phyloP scores from a whole-genome alignment of 2,329 filamentous ascomycete species.

The Diaporthe longicolla region DNA sequence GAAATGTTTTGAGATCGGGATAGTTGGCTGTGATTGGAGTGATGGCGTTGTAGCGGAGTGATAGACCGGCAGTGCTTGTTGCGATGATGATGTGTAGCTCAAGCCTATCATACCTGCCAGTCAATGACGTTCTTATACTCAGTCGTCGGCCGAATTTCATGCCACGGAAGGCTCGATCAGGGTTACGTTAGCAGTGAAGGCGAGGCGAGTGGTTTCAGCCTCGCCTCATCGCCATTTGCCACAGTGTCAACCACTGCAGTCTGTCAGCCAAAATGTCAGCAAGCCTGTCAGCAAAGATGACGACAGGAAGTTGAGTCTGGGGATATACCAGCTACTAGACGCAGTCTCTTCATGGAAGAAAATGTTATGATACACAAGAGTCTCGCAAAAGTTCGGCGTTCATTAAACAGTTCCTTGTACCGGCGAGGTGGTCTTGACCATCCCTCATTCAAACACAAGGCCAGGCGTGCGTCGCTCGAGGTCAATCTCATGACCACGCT shows the following conservation, averaged over 20 bases:
- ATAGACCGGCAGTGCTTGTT: too few relatives aligned
- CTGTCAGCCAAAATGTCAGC: conserved; percentile 28
- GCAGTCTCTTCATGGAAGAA: background rate
- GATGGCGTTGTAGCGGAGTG: background rate
- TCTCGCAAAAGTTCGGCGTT: background rate
- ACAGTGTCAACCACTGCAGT: background rate
- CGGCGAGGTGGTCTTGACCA: background rate
- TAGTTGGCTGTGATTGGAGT: background rate
- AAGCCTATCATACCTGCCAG: too few relatives aligned
- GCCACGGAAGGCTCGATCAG: too few relatives aligned
- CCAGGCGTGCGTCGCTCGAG: background rate
- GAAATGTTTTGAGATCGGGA: too few relatives aligned
- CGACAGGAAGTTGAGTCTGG: background rate
- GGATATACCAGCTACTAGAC: background rate
- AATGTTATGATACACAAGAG: background rate
- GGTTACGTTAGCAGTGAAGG: background rate
- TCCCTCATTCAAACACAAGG: background rate
- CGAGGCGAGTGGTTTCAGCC: background rate
- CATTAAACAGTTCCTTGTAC: fast-evolving
- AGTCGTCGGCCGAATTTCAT: too few relatives aligned
- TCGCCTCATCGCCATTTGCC: background rate
- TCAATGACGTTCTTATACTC: background rate
- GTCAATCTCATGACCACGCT: too few relatives aligned
- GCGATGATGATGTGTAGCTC: too few relatives aligned
- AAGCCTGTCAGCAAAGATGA: background rate